Percentiles rank a stretch among this genome's conserved stretches.
Conservation (phyloP, 352 stramenopile genomes). For the Phytophthora kernoviae region DNA sequence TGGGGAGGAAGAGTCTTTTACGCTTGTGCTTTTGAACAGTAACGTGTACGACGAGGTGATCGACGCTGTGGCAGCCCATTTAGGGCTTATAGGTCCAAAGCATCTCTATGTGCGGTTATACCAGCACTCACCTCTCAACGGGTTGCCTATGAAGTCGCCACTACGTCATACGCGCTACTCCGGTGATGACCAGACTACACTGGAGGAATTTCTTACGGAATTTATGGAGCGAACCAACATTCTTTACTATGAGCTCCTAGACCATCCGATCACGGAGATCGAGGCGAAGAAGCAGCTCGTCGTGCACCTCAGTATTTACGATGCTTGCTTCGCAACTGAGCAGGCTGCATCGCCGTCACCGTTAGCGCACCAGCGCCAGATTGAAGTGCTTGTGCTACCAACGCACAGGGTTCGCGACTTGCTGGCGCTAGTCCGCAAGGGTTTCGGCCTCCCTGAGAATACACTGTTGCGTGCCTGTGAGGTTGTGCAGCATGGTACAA, state of each 20-base stretch:
- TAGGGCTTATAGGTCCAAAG: constrained; percentile 49
- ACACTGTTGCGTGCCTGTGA: constrained; percentile 62
- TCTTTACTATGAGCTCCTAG: constrained; percentile 78
- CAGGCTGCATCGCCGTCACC: constrained; percentile 38
- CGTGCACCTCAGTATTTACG: constrained; percentile 82
- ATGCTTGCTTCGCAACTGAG: constrained; percentile 60
- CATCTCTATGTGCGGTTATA: constrained; percentile 76
- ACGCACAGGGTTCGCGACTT: constrained; percentile 56
- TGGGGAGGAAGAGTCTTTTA: constrained; percentile 52
- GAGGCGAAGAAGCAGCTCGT: constrained; percentile 84
- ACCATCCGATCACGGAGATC: constrained; percentile 82
- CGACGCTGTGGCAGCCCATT: constrained; percentile 48
- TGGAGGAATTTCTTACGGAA: constrained; percentile 76
- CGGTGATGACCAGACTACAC: constrained; percentile 57
- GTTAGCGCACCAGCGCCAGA: constrained; percentile 28
- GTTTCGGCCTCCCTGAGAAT: constrained; percentile 45
- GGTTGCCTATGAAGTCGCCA: constrained; percentile 65
- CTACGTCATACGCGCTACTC: constrained; percentile 70
- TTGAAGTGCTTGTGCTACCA: constrained; percentile 72
- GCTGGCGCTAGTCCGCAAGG: constrained; percentile 48
- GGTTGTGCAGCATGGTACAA: constrained; percentile 61
- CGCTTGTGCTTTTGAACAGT: constrained; percentile 63
- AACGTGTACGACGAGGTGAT: constrained; percentile 81
- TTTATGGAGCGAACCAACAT: constrained; percentile 71
- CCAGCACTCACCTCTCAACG: constrained; percentile 75